These are phyloP conservation scores for Umbilicus rupestris DNA, from an alignment of 164 flowering plant species.

Conservation along the genomic window DNA sequence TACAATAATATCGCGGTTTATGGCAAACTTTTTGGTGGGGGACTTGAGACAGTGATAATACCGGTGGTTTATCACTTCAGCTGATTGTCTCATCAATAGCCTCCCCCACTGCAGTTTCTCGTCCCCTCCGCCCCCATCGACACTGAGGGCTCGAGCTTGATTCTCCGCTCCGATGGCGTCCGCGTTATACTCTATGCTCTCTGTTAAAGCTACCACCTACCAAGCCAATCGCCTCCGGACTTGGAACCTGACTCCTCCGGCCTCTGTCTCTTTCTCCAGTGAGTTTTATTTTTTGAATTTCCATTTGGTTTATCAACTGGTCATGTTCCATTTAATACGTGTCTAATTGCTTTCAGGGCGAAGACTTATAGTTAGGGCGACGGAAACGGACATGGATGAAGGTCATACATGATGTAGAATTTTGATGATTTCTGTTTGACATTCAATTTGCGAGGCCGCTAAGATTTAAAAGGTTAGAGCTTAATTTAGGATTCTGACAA, in stretches of 20 bases:
- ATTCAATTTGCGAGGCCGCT: not conserved
- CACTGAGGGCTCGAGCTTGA: not conserved
- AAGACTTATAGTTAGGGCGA: constrained; percentile 46
- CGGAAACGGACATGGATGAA: constrained; percentile 62
- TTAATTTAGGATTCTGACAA: not conserved
- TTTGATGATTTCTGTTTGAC: not conserved
- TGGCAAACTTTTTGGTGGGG: too few species aligned
- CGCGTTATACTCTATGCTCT: not conserved
- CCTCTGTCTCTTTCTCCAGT: not conserved
- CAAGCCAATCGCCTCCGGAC: not conserved
- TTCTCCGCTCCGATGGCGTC: not conserved
- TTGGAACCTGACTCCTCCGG: not conserved
- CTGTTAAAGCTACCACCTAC: not conserved
- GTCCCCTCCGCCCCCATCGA: not conserved
- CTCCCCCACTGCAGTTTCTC: too few species aligned
- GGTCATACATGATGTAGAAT: constrained; percentile 21
- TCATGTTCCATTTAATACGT: not conserved
- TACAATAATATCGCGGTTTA: too few species aligned
- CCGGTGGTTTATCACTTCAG: too few species aligned
- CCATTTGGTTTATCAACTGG: not conserved
- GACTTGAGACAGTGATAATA: too few species aligned
- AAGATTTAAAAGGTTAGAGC: not conserved
- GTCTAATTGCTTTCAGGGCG: constrained; percentile 24
- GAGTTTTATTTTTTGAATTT: not conserved
- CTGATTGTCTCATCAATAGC: too few species aligned